Conservation (phyloP, 495 filamentous ascomycete species). For the Xanthoparmelia taractica region DNA sequence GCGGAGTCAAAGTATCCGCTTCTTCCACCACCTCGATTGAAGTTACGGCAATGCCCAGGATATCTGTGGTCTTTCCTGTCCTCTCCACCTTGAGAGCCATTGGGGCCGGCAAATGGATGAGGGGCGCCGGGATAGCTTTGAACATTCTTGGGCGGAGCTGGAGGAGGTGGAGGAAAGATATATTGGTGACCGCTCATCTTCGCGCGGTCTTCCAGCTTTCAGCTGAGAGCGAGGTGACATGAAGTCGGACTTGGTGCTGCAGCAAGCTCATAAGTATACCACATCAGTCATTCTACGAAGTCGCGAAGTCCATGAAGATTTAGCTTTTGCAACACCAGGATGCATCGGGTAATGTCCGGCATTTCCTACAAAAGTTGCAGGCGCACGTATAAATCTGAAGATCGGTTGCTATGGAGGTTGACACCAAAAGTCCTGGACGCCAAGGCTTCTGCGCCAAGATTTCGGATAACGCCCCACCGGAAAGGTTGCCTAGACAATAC, state of each 20-base stretch:
- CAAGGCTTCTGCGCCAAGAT: no score
- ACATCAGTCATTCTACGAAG: not conserved
- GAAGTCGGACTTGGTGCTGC: not conserved
- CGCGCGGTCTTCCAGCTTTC: not conserved
- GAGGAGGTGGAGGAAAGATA: slow-evolving; percentile 31
- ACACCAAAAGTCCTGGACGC: no score
- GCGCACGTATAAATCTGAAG: no score
- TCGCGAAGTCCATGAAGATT: not conserved
- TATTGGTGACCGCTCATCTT: slow-evolving; percentile 29
- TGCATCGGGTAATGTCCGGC: no score
- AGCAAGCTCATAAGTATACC: not conserved
- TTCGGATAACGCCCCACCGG: no score
- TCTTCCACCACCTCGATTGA: slow-evolving; percentile 39
- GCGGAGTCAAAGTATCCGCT: slow-evolving; percentile 10
- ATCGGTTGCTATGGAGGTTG: no score
- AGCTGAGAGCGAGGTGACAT: not conserved
- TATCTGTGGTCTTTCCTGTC: slow-evolving; percentile 44
- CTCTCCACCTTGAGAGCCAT: slow-evolving; percentile 25
- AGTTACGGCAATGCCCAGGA: slow-evolving; percentile 46
- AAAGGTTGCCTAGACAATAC: no score
- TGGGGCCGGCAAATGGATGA: slow-evolving; percentile 8
- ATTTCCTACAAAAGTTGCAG: no score
- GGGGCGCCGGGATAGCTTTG: slow-evolving; percentile 24
- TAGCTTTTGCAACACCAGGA: no score
- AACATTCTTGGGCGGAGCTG: slow-evolving; percentile 35